A percentile compares a stretch with the other conserved stretches of the same genome.
Conservation (phyloP, 768 basidiomycete genomes). For the Rickenella mellea region DNA sequence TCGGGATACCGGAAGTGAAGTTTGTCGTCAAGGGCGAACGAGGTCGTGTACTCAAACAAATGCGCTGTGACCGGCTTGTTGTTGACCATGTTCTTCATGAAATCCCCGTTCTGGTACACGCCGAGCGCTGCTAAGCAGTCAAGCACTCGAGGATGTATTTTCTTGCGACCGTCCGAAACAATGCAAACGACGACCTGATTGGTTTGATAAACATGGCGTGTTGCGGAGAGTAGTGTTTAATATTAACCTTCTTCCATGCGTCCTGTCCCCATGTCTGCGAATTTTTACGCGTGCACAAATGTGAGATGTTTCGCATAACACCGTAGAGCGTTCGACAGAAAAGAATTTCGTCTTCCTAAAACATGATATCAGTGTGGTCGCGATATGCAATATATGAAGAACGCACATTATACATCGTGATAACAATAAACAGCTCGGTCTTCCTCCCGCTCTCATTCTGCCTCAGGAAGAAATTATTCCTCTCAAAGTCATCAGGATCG, state of each 20-base stretch:
- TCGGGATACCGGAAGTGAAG: conserved; percentile 83
- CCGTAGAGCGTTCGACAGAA: conserved; percentile 93
- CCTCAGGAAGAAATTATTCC: conserved; percentile 72
- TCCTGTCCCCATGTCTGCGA: conserved; percentile 94
- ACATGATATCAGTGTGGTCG: neutral
- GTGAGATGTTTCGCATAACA: conserved; percentile 82
- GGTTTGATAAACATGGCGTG: too few relatives aligned
- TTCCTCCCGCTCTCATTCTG: conserved; percentile 73
- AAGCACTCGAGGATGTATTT: conserved; percentile 74
- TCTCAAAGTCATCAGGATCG: conserved; percentile 87
- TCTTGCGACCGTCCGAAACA: conserved; percentile 80
- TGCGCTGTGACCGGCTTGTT: conserved; percentile 64
- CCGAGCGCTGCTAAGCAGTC: conserved; percentile 89
- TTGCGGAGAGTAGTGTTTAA: too few relatives aligned
- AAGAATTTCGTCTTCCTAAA: conserved; percentile 77
- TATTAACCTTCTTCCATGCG: conserved; percentile 95
- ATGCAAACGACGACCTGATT: conserved; percentile 82
- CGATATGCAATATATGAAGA: conserved; percentile 4
- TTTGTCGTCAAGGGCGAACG: conserved; percentile 70
- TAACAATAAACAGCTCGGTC: conserved; percentile 88
- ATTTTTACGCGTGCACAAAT: conserved; percentile 75
- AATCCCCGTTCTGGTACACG: conserved; percentile 71
- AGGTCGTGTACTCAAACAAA: conserved; percentile 82
- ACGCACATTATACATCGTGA: conserved; percentile 94
- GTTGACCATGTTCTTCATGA: conserved; percentile 58